These are phyloP conservation scores for Sideroxylon spinosum DNA, from an alignment of 179 eudicot genomes.

Conservation along the genomic window DNA sequence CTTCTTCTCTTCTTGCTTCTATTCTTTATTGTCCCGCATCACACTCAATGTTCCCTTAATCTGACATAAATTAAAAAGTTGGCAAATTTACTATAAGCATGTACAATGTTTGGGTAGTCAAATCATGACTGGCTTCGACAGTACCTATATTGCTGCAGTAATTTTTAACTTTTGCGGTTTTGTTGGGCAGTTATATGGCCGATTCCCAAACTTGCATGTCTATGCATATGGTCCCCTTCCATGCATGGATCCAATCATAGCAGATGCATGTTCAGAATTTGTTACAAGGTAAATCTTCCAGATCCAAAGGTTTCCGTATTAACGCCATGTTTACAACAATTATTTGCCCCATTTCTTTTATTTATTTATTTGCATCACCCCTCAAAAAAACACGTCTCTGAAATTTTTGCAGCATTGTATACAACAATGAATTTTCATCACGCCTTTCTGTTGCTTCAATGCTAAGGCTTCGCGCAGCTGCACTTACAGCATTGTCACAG, in stretches of 20 bases:
- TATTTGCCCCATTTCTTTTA: background rate
- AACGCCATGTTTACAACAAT: background rate
- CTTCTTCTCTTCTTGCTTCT: too few species aligned
- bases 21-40: too few species aligned
- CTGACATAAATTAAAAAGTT: background rate
- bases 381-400: background rate
- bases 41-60: background rate
- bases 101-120: background rate
- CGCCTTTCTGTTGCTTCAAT: constrained; percentile 19
- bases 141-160: background rate
- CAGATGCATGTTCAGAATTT: constrained; percentile 67
- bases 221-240: constrained; percentile 83
- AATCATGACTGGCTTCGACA: background rate
- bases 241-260: constrained; percentile 57
- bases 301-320: background rate
- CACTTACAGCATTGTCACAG: constrained; percentile 50
- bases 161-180: background rate
- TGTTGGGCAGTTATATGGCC: constrained; percentile 42
- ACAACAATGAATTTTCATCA: constrained; percentile 67
- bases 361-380: background rate
- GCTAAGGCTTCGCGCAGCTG: constrained; percentile 40
- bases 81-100: background rate
- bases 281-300: constrained; percentile 51
- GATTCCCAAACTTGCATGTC: constrained; percentile 54
- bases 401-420: constrained; percentile 54